Percentiles rank a stretch among this genome's conserved stretches.
These are phyloP conservation scores for Coemansia erecta DNA, from an alignment of 192 early-diverging fungal genomes.

Conservation along the genomic window DNA sequence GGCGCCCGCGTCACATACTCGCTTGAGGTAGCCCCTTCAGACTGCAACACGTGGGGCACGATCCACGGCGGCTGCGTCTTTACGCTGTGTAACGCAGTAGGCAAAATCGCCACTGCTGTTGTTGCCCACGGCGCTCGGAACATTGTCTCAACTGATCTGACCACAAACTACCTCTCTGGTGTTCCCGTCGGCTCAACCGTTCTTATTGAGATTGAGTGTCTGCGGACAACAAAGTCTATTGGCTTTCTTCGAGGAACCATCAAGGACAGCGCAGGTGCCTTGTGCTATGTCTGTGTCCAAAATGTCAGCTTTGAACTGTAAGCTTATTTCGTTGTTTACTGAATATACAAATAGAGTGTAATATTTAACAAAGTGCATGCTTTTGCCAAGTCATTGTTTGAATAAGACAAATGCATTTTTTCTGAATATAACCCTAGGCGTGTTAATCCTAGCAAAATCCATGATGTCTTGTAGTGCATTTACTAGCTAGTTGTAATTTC, in stretches of 20 bases:
- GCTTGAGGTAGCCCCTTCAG: constrained; percentile 25
- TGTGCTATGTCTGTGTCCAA: constrained; percentile 35
- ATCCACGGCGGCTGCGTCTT: constrained; percentile 53
- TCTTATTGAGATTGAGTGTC: constrained; percentile 30
- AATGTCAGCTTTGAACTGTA: constrained; percentile 34
- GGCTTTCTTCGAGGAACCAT: constrained; percentile 31
- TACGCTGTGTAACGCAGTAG: constrained; percentile 41
- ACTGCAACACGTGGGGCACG: constrained; percentile 52
- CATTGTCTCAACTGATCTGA: constrained; percentile 41
- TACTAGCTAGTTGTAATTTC: no score
- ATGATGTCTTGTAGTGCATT: no score
- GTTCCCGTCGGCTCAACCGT: constrained; percentile 10
- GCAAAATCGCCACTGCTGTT: constrained; percentile 48
- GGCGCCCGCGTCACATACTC: constrained; percentile 22
- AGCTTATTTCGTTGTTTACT: no score
- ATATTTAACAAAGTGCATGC: no score
- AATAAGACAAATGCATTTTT: no score
- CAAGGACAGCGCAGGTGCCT: constrained; percentile 14
- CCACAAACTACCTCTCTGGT: constrained; percentile 37
- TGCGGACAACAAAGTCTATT: constrained; percentile 37
- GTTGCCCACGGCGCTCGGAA: constrained; percentile 16
- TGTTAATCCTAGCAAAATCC: no score
- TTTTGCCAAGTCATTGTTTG: no score
- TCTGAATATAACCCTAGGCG: no score
- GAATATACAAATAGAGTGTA: no score